A percentile compares a stretch with the other conserved stretches of the same genome.
phyloP scores from a whole-genome alignment of 108 stramenopile species.

The Pseudonitzschia multistriata region DNA sequence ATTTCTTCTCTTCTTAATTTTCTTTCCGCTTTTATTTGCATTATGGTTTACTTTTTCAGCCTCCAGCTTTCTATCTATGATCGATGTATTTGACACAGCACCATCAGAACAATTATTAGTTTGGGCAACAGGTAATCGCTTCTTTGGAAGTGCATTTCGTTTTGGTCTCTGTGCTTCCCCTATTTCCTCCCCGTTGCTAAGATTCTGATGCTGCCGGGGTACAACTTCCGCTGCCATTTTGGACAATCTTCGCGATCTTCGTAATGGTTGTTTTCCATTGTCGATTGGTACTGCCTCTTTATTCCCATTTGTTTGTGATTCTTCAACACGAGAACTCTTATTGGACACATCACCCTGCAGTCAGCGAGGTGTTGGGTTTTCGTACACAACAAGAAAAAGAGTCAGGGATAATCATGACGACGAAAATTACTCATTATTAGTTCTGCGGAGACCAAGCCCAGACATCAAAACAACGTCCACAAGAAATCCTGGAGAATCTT shows the following conservation, averaged over 20 bases:
- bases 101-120: background rate
- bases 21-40: constrained; percentile 7
- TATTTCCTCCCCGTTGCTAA: background rate
- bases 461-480: too few species aligned
- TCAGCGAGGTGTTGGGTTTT: background rate
- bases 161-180: background rate
- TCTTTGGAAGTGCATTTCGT: background rate
- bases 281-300: background rate
- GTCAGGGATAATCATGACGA: background rate
- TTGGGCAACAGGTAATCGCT: background rate
- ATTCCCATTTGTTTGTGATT: background rate
- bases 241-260: constrained; percentile 27
- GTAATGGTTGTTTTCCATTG: constrained; percentile 7
- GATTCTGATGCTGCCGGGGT: background rate
- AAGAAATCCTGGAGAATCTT: background rate
- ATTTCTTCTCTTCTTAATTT: background rate
- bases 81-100: background rate
- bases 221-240: background rate
- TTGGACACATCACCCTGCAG: constrained; percentile 33
- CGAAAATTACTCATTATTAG: background rate
- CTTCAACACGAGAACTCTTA: background rate
- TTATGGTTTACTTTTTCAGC: background rate
- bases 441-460: too few species aligned
- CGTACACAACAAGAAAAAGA: background rate
- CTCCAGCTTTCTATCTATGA: background rate